Evolutionary conservation across 192 early-diverging fungal species (phyloP), one percentile per base, ranked within the genome.

Genomic region (Backusella circina): DNA sequence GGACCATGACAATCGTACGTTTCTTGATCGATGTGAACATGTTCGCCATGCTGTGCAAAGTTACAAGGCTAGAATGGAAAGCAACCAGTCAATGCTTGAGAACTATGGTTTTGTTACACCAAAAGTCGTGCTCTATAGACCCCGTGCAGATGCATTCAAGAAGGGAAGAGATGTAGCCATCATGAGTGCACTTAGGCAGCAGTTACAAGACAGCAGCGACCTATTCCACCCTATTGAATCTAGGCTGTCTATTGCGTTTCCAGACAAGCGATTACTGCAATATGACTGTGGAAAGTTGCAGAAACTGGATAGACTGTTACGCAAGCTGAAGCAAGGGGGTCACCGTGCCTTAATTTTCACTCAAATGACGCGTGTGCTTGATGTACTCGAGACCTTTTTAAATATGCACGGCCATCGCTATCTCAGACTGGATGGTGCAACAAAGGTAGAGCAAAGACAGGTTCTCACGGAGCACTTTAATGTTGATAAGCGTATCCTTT

Each of bases 251-350:
- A 89, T 96, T 21, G 90, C 92, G 18, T 96, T 96, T 72, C 95
- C 93, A 12, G 95, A 96, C 75, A 94, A 93, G 47, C 83, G 90
- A 10, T 70, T 96, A 30, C 71, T 96, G 38, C 93, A 95, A 75
- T 96, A 91, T 80, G 93, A 96, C 81, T 96, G 93, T 74, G 93
- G 94, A 21, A 92, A 92, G 74, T 79, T 92, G 15, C 89, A 92
- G 68, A 90, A 86, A 72, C 72, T 92, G 28, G 87, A 86, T 72
- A 79, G 41, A 65, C 80, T 91, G 18, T 61, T 91, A 18, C 84
- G 86, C 12, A 83, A 84, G 16, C 75, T 91, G 21, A 86, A 85
- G 35, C 82, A 85, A n/a, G 88, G 84, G 37, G 88, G 87, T 18
- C 89, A 91, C 50, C 88, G 88, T 7, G 87, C 85, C 1, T 69